Evolutionary conservation across 495 filamentous ascomycete genomes (phyloP).

Genomic region (Aspergillus indologenus): DNA sequence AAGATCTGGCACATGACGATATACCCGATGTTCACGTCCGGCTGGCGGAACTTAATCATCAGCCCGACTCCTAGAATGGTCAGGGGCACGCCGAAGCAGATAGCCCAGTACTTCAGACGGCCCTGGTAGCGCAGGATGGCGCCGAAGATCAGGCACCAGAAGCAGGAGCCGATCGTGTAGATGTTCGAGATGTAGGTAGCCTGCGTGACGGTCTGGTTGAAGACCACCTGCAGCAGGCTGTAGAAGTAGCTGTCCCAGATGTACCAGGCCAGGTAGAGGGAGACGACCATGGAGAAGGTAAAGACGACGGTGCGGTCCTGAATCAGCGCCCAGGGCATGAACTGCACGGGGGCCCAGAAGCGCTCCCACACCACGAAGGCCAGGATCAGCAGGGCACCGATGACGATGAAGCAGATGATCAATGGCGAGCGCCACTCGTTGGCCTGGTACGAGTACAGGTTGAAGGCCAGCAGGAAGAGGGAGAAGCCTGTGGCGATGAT

Average conservation of each 20-base stretch:
- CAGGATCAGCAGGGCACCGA: constrained; percentile 51
- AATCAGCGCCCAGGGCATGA: constrained; percentile 59
- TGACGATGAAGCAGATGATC: constrained; percentile 52
- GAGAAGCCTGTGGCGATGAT: constrained; percentile 54
- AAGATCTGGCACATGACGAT: constrained; percentile 74
- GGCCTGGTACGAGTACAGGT: constrained; percentile 27
- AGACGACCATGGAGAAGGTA: constrained; percentile 52
- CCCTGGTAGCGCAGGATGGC: constrained; percentile 51
- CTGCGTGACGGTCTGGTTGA: constrained; percentile 51
- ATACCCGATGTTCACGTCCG: constrained; percentile 56
- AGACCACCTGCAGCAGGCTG: constrained; percentile 68
- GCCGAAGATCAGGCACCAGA: constrained; percentile 50
- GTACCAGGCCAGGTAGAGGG: constrained; percentile 53
- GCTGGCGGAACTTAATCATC: constrained; percentile 65
- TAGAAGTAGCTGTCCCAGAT: constrained; percentile 60
- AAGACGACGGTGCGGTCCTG: constrained; percentile 61
- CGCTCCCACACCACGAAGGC: constrained; percentile 57
- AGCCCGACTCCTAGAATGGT: constrained; percentile 55
- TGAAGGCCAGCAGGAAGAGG: constrained; percentile 51
- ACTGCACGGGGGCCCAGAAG: constrained; percentile 48
- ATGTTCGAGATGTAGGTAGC: constrained; percentile 55
- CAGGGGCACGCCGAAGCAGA: constrained; percentile 58
- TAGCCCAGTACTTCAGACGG: constrained; percentile 50
- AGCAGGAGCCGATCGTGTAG: constrained; percentile 48
- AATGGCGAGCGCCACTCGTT: constrained; percentile 46